Conservation (phyloP, 441 rosid genomes). For the Hura crepitans region DNA sequence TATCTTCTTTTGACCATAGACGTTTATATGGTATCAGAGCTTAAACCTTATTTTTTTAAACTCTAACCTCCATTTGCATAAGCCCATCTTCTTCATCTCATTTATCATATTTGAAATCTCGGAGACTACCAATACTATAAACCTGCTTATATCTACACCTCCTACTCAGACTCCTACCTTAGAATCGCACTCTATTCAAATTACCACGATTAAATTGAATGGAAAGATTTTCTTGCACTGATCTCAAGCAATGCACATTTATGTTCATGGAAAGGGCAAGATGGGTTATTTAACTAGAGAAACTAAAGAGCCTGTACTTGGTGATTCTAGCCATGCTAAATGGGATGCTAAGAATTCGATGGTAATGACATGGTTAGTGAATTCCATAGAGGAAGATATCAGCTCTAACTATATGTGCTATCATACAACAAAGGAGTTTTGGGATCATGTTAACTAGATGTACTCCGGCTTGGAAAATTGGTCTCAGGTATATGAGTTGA, state of each 20-base stretch:
- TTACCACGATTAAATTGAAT: background rate
- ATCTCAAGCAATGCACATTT: background rate
- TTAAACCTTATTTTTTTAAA: no score
- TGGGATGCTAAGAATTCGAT: slow-evolving; percentile 18
- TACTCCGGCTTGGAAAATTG: slow-evolving; percentile 9
- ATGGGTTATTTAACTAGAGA: background rate
- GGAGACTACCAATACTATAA: no score
- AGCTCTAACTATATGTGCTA: slow-evolving; percentile 11
- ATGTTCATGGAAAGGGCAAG: background rate
- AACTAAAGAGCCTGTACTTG: background rate
- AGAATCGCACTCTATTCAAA: background rate
- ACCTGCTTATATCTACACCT: no score
- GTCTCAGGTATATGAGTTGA: slow-evolving; percentile 12
- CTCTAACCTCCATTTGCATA: no score
- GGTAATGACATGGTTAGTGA: slow-evolving; percentile 8
- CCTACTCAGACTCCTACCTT: background rate
- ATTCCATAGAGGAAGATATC: slow-evolving; percentile 3
- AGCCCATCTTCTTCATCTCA: background rate
- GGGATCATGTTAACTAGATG: slow-evolving; percentile 9
- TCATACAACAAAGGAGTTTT: background rate
- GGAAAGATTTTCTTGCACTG: background rate
- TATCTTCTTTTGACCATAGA: no score
- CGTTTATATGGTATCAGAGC: no score
- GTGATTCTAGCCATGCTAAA: background rate
- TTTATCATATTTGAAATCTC: background rate